Percentiles rank a stretch among this genome's conserved stretches.
phyloP scores from a whole-genome alignment of 805 yeast genomes.

The Wickerhamomyces subpelliculosus region DNA sequence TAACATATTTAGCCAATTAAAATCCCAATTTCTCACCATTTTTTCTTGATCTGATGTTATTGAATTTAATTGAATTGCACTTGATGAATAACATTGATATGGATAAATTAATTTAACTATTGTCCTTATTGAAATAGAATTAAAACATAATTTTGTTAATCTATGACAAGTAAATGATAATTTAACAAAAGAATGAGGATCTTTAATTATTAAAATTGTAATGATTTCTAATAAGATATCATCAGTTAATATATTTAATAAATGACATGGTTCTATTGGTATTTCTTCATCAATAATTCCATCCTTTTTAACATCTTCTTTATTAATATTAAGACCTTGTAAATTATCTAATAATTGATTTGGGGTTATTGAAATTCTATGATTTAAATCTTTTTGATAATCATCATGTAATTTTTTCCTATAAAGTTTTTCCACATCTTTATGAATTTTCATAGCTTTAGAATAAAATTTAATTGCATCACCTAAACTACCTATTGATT shows the following conservation, averaged over 20 bases:
- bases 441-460: slow-evolving; percentile 51
- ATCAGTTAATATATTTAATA: slow-evolving; percentile 41
- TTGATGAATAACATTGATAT: slow-evolving; percentile 43
- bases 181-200: slow-evolving; percentile 61
- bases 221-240: slow-evolving; percentile 52
- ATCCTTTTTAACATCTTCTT: slow-evolving; percentile 20
- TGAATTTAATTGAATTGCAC: slow-evolving; percentile 30
- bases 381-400: slow-evolving; percentile 23
- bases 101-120: slow-evolving; percentile 48
- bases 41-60: slow-evolving; percentile 25
- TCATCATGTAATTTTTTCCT: slow-evolving; percentile 47
- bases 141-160: slow-evolving; percentile 51
- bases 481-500: slow-evolving; percentile 66
- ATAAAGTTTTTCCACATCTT: slow-evolving; percentile 61
- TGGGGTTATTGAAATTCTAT: slow-evolving; percentile 3
- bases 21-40: slow-evolving; percentile 35
- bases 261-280: slow-evolving; percentile 29
- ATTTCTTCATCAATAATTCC: slow-evolving; percentile 6
- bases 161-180: slow-evolving; percentile 53
- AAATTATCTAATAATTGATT: slow-evolving; percentile 10
- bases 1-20: slow-evolving; percentile 30
- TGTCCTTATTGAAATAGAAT: slow-evolving; percentile 41
- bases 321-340: neutral
- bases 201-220: slow-evolving; percentile 35
- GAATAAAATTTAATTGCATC: slow-evolving; percentile 75